phyloP scores from a whole-genome alignment of 2,329 filamentous ascomycete genomes.

The Pseudogymnoascus sp. region DNA sequence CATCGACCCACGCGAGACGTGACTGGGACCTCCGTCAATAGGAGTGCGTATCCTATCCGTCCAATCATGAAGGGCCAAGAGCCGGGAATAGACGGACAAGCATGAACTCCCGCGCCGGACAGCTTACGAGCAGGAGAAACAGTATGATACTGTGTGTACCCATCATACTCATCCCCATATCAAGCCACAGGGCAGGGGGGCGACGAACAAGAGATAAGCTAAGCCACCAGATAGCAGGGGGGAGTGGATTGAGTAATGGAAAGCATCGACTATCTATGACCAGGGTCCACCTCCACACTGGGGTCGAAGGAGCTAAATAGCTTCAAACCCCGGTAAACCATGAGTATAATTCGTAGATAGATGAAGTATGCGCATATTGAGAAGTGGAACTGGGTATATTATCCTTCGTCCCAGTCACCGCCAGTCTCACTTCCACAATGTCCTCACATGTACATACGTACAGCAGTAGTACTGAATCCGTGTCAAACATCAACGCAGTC shows the following conservation, averaged over 20 bases:
- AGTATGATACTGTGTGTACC: background rate
- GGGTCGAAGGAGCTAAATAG: background rate
- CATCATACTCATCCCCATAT: background rate
- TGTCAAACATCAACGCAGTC: background rate
- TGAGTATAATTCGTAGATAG: background rate
- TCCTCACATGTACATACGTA: background rate
- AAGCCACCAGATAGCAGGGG: conserved; percentile 4
- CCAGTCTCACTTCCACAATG: background rate
- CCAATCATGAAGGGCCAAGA: background rate
- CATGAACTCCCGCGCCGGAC: background rate
- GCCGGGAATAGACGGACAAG: background rate
- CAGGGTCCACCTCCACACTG: background rate
- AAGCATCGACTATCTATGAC: conserved; percentile 2
- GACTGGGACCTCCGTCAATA: background rate
- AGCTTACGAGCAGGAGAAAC: background rate
- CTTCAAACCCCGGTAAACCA: background rate
- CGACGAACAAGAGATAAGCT: background rate
- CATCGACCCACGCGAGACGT: background rate
- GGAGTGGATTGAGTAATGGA: conserved; percentile 5
- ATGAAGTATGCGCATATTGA: background rate
- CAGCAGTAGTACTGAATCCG: background rate
- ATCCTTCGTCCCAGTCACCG: background rate
- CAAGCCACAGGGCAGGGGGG: background rate
- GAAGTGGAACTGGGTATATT: background rate
- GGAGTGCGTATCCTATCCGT: background rate